Evolutionary conservation across 2,329 filamentous ascomycete genomes (phyloP), one percentile per base, ranked within the genome.

Genomic region (Aschersonia sp.): DNA sequence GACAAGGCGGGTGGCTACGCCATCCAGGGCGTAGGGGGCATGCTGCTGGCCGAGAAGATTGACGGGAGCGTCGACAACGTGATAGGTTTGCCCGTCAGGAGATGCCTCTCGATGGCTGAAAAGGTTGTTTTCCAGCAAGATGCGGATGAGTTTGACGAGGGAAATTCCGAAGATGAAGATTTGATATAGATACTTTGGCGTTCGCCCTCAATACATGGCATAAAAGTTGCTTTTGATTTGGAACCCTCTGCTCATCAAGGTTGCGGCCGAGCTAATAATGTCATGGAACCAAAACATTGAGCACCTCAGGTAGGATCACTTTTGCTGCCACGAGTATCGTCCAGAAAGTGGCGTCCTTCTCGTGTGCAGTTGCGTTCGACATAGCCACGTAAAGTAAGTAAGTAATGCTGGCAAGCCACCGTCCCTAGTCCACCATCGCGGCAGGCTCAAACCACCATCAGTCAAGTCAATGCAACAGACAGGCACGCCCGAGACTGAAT

Each of bases 1-100:
- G 92, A 97, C 65, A 98, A 97, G 71, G 92, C 92, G 0, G 92
- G 92, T 2, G 92, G 92, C 0, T 98, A 98, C 64, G 92, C 87
- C 1, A 78, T 98, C 47, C 92, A 98, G 66, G 92, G 90, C 0
- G 71, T 90, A 9, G 92, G 86, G 1, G 83, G 85, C 7, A 81
- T 96, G 61, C 72, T 98, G 50, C 66, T 98, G 49, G 81, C 98
- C 10, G 88, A 96, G 63, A 83, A 76, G 63, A 85, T 98, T 54
- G 86, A 95, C 53, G 92, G 92, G 9, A 81, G 79, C 47, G 86
- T 87, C 58, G 92, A 98, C 69, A 97, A 97, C 63, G 92, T 97
- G 1, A 81, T 98, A 31, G 92, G 92, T 0, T 63, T 98, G 63
- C 92, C 92, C 6, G 72, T 97, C 53, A 76, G 87, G 56, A 76